Evolutionary conservation across 1,284 basidiomycete genomes (phyloP), one percentile per base, ranked within the genome.

Genomic region (Apiotrichum montevideense): DNA sequence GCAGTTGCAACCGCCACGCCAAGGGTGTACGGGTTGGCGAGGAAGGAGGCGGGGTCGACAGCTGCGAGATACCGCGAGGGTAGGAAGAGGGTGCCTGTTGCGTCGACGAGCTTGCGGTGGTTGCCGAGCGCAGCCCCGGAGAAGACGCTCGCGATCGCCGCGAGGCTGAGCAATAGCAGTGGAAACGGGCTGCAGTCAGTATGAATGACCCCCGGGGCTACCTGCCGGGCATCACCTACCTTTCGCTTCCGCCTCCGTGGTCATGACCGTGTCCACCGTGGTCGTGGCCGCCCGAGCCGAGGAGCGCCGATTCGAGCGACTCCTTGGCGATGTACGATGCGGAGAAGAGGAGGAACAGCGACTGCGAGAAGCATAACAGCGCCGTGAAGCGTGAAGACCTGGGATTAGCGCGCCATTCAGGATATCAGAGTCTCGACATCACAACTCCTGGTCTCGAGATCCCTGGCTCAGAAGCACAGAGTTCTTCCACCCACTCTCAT

Each of bases 271-370:
- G 57, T 0, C 57, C 55, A 29, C 57, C 56, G 42, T 67, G 63
- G 32, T 63, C 63, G 80, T 85, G 53, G 5, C 64, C 70, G 73
- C 80, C 60, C 78, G 83, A 56, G 3, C 77, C 74, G 2, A 92
- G 79, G 6, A 92, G 69, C 39, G 90, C 72, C 70, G 90, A 88
- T 73, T 93, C 90, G 3, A 96, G 79, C 0, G 89, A 87, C 79
- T 97, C 93, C 70, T 96, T 97, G 69, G 88, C 91, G 32, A 95
- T 87, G 74, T 96, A 97, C 6, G 95, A 85, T 0, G 89, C 86
- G 0, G 90, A 83, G 70, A 97, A 96, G 71, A 94, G 84, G 55
- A 97, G 80, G 76, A 93, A 96, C 21, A 95, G 85, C 13, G 85
- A 84, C 71, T 96, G 91, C 0, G 88, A 84, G 68, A 97, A 97